phyloP scores from a whole-genome alignment of 1,284 basidiomycete species.

The Anthracocystis setariae region DNA sequence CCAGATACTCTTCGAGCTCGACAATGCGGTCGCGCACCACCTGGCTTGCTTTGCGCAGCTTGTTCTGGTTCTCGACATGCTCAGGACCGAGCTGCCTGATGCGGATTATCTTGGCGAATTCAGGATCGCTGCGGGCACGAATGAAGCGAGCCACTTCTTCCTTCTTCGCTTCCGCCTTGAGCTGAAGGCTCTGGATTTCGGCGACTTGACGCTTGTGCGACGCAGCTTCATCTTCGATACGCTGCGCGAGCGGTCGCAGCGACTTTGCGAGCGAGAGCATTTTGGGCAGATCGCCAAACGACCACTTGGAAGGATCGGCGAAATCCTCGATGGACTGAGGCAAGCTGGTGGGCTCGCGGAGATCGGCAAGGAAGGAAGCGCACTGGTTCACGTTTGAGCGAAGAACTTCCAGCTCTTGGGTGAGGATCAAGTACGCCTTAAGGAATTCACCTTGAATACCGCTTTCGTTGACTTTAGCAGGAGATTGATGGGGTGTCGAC shows the following conservation, averaged over 20 bases:
- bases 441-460: slow-evolving; percentile 62
- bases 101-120: slow-evolving; percentile 82
- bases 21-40: slow-evolving; percentile 77
- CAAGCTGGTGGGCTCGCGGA: slow-evolving; percentile 49
- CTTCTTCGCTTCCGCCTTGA: slow-evolving; percentile 69
- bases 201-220: slow-evolving; percentile 66
- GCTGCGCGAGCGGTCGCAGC: slow-evolving; percentile 26
- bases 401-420: slow-evolving; percentile 66
- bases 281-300: slow-evolving; percentile 67
- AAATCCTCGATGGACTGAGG: slow-evolving; percentile 49
- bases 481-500: slow-evolving; percentile 21
- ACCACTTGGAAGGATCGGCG: slow-evolving; percentile 63
- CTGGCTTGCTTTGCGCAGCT: slow-evolving; percentile 78
- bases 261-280: slow-evolving; percentile 57
- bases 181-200: slow-evolving; percentile 69
- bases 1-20: slow-evolving; percentile 80
- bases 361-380: slow-evolving; percentile 64
- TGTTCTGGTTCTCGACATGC: slow-evolving; percentile 81
- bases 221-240: slow-evolving; percentile 27
- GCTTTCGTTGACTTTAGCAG: slow-evolving; percentile 54
- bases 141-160: slow-evolving; percentile 73
- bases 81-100: slow-evolving; percentile 85
- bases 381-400: slow-evolving; percentile 39
- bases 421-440: slow-evolving; percentile 67
- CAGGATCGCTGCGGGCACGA: slow-evolving; percentile 78